These are phyloP conservation scores for Aspergillus intermedius DNA, from an alignment of 2,329 filamentous ascomycete genomes.

Conservation along the genomic window DNA sequence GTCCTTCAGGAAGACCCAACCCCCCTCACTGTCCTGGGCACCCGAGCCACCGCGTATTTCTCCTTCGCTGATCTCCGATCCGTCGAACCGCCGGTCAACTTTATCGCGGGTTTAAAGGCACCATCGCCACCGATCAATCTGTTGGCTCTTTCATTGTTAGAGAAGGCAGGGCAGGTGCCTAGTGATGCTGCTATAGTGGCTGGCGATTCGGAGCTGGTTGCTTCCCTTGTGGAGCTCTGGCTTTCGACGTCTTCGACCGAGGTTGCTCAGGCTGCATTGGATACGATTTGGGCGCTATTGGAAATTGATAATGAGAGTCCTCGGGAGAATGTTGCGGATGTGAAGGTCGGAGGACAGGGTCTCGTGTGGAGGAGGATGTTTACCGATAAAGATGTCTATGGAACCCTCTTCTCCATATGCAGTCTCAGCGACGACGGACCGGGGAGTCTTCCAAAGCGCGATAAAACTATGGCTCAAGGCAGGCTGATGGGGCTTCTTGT, in stretches of 20 bases:
- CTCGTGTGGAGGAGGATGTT: slow-evolving; percentile 59
- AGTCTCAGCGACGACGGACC: slow-evolving; percentile 37
- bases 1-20: slow-evolving; percentile 53
- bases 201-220: slow-evolving; percentile 49
- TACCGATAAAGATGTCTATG: slow-evolving; percentile 53
- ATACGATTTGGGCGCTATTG: slow-evolving; percentile 49
- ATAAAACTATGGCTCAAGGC: slow-evolving; percentile 55
- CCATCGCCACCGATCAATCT: slow-evolving; percentile 50
- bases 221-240: slow-evolving; percentile 53
- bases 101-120: slow-evolving; percentile 49
- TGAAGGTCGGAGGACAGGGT: slow-evolving; percentile 38
- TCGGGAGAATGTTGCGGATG: slow-evolving; percentile 19
- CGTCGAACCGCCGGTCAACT: slow-evolving; percentile 45
- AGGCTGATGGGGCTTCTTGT: slow-evolving; percentile 54
- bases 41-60: slow-evolving; percentile 44
- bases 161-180: slow-evolving; percentile 47
- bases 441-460: slow-evolving; percentile 40
- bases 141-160: slow-evolving; percentile 50
- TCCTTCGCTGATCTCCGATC: slow-evolving; percentile 45
- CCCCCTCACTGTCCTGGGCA: slow-evolving; percentile 48
- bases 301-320: slow-evolving; percentile 41
- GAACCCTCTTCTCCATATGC: slow-evolving; percentile 50
- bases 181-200: slow-evolving; percentile 55
- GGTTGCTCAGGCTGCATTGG: slow-evolving; percentile 48
- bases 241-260: slow-evolving; percentile 51